Conservation (phyloP, 352 stramenopile species). For the Globisporangium carolinianum region DNA sequence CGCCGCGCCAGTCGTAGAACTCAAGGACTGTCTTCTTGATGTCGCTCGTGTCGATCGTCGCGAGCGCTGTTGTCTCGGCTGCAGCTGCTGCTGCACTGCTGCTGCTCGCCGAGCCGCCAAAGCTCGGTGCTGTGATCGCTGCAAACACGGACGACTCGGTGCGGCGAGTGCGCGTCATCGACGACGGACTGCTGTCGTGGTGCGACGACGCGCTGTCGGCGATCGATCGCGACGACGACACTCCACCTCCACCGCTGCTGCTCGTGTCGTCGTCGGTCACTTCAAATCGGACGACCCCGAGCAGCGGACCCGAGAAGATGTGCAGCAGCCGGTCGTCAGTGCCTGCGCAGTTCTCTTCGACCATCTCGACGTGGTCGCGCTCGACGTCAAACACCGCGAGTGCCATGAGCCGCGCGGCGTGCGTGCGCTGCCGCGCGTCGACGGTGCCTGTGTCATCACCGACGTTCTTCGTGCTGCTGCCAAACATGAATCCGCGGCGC, state of each 20-base stretch:
- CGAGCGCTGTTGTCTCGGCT: constrained; percentile 5
- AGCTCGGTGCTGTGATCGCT: constrained; percentile 26
- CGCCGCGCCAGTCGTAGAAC: constrained; percentile 62
- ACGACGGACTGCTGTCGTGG: constrained; percentile 24
- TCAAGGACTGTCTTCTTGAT: constrained; percentile 56
- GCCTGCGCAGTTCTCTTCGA: constrained; percentile 41
- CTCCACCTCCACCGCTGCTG: not conserved
- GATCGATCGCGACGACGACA: constrained; percentile 15
- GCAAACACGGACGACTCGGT: constrained; percentile 48
- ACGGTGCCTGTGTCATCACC: constrained; percentile 18
- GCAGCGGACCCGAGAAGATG: constrained; percentile 60
- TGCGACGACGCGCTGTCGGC: constrained; percentile 6
- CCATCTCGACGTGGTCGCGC: constrained; percentile 37
- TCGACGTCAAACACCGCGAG: constrained; percentile 30
- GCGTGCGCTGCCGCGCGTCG: constrained; percentile 28
- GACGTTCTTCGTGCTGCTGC: constrained; percentile 29
- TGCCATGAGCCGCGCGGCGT: constrained; percentile 30
- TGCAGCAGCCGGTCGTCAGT: constrained; percentile 56
- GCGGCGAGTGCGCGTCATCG: constrained; percentile 35
- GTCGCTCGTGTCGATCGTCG: constrained; percentile 21
- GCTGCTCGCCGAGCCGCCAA: constrained; percentile 10
- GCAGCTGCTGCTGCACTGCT: constrained; percentile 11
- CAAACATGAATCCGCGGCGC: constrained; percentile 65
- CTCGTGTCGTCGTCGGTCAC: constrained; percentile 13
- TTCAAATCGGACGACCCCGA: constrained; percentile 59